Base-by-base conservation (phyloP, 805 yeast genomes). In the Pichia californica region DNA sequence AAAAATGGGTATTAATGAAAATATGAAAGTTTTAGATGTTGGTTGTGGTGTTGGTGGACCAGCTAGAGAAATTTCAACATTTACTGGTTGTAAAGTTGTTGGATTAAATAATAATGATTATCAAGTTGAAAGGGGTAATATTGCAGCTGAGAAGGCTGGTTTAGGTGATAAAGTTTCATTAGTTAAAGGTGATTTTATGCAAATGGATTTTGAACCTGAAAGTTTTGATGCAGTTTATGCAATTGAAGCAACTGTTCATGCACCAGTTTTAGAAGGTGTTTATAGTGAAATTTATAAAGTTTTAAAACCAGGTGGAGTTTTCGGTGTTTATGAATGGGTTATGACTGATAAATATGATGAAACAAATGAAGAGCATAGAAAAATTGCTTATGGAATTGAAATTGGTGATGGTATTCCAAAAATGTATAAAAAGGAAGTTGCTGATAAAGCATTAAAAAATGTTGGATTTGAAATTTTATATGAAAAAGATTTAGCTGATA, bases 41-140 rank as follows among this genome's bases (percentile, higher is more conserved):
- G 99, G 99, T 38, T 93, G 99, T 72, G 99, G 99, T 74, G 96
- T 91, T 57, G 99, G 99, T 62, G 99, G 99, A 34, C 99, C 99
- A 58, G 97, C 96, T 19, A 83, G 97, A 67, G 96, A 93, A 71
- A 91, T 91, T 59, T 75, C 83, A 48, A 79, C 96, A 62, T 91
- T 91, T 73, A 83, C 98, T 40, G 88, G 83, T 57, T 83, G 88
- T 69, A 70, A 77, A 56, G 74, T 91, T 62, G 85, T 85, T 50
- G 99, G 99, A 40, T 74, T 91, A 57, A 91, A 91, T 73, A 91
- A 93, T 74, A 93, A 93, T 64, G 99, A 93, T 68, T 93, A 93
- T 71, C 95, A 93, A 74, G 83, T 91, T 57, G 89, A 81, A 60
- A 86, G 94, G 64, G 98, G 94, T 46, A 83, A 78, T 63, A 74